A percentile compares a stretch with the other conserved stretches of the same genome.
These are phyloP conservation scores for Leccinum fallax DNA, from an alignment of 1,284 basidiomycete species.

Conservation along the genomic window DNA sequence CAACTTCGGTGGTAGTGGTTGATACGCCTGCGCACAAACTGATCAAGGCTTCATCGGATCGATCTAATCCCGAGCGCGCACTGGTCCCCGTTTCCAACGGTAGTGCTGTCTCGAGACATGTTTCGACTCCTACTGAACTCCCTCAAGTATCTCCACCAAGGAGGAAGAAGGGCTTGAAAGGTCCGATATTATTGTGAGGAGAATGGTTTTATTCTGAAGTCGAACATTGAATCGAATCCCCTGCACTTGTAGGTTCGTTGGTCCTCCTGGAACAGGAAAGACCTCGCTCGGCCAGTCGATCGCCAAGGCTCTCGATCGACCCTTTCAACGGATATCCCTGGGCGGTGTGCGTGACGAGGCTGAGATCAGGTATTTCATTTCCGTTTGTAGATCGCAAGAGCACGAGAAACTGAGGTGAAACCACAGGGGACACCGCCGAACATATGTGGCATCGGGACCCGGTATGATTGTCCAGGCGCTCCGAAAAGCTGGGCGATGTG, in stretches of 20 bases:
- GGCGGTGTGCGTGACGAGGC: constrained; percentile 91
- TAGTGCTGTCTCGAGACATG: constrained; percentile 8
- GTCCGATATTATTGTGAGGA: constrained; percentile 79
- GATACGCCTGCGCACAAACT: constrained; percentile 5
- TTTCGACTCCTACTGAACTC: constrained; percentile 8
- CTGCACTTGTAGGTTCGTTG: constrained; percentile 59
- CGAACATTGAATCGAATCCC: background rate
- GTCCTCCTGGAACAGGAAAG: constrained; percentile 84
- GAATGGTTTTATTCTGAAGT: background rate
- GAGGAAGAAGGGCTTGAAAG: constrained; percentile 56
- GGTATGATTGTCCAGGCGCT: constrained; percentile 88
- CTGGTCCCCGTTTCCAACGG: constrained; percentile 20
- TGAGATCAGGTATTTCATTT: constrained; percentile 61
- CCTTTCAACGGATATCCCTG: constrained; percentile 92
- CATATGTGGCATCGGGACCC: constrained; percentile 88
- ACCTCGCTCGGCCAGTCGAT: constrained; percentile 87
- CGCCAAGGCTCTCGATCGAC: constrained; percentile 77
- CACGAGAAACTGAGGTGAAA: constrained; percentile 4
- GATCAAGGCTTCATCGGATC: constrained; percentile 13
- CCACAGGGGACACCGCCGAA: constrained; percentile 76
- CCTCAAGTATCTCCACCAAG: constrained; percentile 8
- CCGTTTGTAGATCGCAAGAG: background rate
- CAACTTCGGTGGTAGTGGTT: background rate
- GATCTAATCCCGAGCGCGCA: constrained; percentile 20
- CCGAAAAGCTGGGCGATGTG: constrained; percentile 80